These are phyloP conservation scores for Eimeria sp. DNA, from an alignment of 169 alveolate genomes.

Conservation along the genomic window DNA sequence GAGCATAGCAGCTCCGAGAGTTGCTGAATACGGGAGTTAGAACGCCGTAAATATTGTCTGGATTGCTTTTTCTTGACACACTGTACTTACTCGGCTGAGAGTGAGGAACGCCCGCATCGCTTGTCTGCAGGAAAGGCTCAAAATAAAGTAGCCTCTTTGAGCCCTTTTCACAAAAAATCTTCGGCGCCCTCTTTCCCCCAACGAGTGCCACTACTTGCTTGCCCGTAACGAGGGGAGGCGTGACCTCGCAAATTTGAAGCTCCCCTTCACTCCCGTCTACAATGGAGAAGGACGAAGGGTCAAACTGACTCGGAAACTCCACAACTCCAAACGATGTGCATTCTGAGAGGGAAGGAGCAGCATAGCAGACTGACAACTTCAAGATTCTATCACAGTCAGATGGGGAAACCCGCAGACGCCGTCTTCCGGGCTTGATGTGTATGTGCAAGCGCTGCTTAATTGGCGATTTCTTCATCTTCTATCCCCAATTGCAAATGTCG, in stretches of 20 bases:
- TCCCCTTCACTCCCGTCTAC: conserved; percentile 6
- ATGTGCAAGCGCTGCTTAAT: neutral
- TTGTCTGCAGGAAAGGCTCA: neutral
- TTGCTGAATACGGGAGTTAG: neutral
- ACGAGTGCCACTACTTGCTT: conserved; percentile 46
- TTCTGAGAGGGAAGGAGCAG: conserved; percentile 5
- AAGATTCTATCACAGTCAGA: neutral
- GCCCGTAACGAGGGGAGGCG: conserved; percentile 42
- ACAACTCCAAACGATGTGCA: conserved; percentile 29
- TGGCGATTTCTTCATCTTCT: neutral
- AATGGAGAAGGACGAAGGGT: neutral
- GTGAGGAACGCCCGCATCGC: neutral
- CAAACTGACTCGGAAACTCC: conserved; percentile 43
- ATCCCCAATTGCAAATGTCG: neutral
- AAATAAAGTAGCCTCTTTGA: conserved; percentile 6
- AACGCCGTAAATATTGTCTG: neutral
- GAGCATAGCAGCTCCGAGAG: neutral
- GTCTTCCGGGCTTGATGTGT: neutral
- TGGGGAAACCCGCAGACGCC: neutral
- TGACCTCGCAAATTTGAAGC: conserved; percentile 41
- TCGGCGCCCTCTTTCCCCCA: neutral
- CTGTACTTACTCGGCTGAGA: conserved; percentile 30
- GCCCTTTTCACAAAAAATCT: conserved; percentile 9
- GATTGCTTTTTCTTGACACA: neutral
- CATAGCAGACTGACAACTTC: neutral